These are phyloP conservation scores for Berberis thunbergii DNA, from an alignment of 164 flowering plant species.

Conservation along the genomic window DNA sequence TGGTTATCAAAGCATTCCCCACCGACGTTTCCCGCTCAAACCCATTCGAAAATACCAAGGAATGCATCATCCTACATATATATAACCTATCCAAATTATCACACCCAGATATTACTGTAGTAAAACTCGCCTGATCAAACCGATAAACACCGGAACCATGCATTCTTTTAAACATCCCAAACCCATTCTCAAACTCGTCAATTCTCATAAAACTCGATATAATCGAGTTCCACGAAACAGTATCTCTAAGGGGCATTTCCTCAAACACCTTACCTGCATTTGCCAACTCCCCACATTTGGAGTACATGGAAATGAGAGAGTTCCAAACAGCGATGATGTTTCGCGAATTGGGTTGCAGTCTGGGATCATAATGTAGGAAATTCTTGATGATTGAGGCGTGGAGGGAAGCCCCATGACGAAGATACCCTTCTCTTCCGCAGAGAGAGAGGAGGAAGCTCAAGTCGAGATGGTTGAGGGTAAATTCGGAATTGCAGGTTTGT, in stretches of 20 bases:
- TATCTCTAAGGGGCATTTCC: slow-evolving; percentile 56
- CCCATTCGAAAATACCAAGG: slow-evolving; percentile 45
- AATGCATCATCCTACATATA: slow-evolving; percentile 45
- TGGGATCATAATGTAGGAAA: slow-evolving; percentile 9
- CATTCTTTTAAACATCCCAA: slow-evolving; percentile 44
- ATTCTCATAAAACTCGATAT: slow-evolving; percentile 42
- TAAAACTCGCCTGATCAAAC: slow-evolving; percentile 65
- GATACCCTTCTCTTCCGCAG: slow-evolving; percentile 41
- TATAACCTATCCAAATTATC: slow-evolving; percentile 22
- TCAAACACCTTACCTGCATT: slow-evolving; percentile 58
- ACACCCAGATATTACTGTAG: slow-evolving; percentile 56
- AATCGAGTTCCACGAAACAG: slow-evolving; percentile 68
- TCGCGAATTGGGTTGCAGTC: not conserved
- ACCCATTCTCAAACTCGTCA: slow-evolving; percentile 33
- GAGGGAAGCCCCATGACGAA: slow-evolving; percentile 57
- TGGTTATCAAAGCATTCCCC: slow-evolving; percentile 68
- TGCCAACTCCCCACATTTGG: slow-evolving; percentile 40
- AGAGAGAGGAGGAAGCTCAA: slow-evolving; percentile 4
- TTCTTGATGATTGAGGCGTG: slow-evolving; percentile 61
- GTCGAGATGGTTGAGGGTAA: slow-evolving; percentile 16
- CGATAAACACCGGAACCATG: slow-evolving; percentile 11
- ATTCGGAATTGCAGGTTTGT: slow-evolving; percentile 22
- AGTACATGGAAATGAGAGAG: slow-evolving; percentile 12
- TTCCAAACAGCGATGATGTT: slow-evolving; percentile 47
- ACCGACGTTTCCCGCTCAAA: slow-evolving; percentile 47